Percentiles rank a stretch among this genome's conserved stretches.
Conservation (phyloP, 1,284 basidiomycete genomes). For the Trichosporon inkin region DNA sequence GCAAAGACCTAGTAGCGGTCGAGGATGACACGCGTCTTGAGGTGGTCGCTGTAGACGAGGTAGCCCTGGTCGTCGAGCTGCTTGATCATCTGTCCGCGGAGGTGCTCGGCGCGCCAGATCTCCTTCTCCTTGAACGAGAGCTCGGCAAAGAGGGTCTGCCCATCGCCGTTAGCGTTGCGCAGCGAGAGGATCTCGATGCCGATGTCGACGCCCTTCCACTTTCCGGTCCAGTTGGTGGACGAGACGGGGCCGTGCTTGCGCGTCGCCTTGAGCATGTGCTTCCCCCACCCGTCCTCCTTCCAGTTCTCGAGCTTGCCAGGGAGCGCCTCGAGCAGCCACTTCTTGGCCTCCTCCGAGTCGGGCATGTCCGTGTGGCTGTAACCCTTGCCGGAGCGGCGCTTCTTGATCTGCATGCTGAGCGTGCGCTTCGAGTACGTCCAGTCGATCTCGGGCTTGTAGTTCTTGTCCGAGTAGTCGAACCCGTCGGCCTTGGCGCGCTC, state of each 20-base stretch:
- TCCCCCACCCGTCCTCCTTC: constrained; percentile 8
- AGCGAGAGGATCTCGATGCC: constrained; percentile 14
- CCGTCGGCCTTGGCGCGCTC: constrained; percentile 10
- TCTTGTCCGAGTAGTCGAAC: constrained; percentile 10
- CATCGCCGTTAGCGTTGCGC: neutral
- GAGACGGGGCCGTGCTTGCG: constrained; percentile 14
- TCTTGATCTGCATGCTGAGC: constrained; percentile 11
- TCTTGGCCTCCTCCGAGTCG: neutral
- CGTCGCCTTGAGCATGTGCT: neutral
- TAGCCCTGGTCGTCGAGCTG: constrained; percentile 9
- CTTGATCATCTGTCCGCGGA: constrained; percentile 10
- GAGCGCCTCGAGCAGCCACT: constrained; percentile 5
- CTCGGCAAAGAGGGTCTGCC: constrained; percentile 10
- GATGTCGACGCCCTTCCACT: constrained; percentile 8
- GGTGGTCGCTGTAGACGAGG: constrained; percentile 12
- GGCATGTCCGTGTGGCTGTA: constrained; percentile 11
- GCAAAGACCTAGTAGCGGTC: constrained; percentile 8
- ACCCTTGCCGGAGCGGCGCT: neutral
- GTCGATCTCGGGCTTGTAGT: constrained; percentile 16
- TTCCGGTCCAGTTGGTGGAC: constrained; percentile 6
- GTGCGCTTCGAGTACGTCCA: constrained; percentile 17
- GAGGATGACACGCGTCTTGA: constrained; percentile 15
- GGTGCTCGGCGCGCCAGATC: neutral
- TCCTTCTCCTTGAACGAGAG: constrained; percentile 10
- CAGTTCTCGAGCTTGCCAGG: constrained; percentile 13